Base-by-base conservation (phyloP, 495 filamentous ascomycete species). In the Trichoderma asperelloides region DNA sequence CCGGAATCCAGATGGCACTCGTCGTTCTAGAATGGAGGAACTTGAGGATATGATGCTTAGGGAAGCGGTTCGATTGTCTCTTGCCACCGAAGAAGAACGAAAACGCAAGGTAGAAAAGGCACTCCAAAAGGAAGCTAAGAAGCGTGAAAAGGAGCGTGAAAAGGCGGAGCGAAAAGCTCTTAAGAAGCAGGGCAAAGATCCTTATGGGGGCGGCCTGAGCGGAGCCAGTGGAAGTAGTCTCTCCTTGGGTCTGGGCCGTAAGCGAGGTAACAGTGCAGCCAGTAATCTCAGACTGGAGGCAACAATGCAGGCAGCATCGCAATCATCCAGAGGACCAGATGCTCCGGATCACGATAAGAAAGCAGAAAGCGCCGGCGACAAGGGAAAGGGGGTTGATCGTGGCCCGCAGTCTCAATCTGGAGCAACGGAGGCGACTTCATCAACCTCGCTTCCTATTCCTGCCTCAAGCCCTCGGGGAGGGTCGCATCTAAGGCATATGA, bases 11-110 rank as follows among this genome's bases (percentile, higher is more conserved):
- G 72, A 8, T 67, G 69, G 45, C 68, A 64, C 5, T 28, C 86
- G 88, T 16, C 81, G 91, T 64, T 79, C 88, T 63, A 81, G 92
- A 60, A 82, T 95, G 65, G 91, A 96, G 57, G 94, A 97, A 71
- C 79, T 98, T 13, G 95, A 98, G 73, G 94, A 96, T 62, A 91
- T 98, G 81, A 98, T 98, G 95, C 91, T 97, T 84, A 90, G 93
- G 83, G 95, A 98, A 74, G 95, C 95, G 2, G 94, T 98, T 65
- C 82, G 95, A 39, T 77, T 96, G 62, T 96, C 91, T 63, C 80
- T 98, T 30, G 93, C 89, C 9, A 89, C 89, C 39, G 95, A 98
- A 72, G 95, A 98, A 71, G 93, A 97, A 57, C 85, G 93, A 62
- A 88, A 88, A 69, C 88, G 83, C 63, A 89, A 89, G 71, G 89